A percentile compares a stretch with the other conserved stretches of the same genome.
Conservation (phyloP, 176 grass and related monocot genomes). For the Calamus simplicifolius region DNA sequence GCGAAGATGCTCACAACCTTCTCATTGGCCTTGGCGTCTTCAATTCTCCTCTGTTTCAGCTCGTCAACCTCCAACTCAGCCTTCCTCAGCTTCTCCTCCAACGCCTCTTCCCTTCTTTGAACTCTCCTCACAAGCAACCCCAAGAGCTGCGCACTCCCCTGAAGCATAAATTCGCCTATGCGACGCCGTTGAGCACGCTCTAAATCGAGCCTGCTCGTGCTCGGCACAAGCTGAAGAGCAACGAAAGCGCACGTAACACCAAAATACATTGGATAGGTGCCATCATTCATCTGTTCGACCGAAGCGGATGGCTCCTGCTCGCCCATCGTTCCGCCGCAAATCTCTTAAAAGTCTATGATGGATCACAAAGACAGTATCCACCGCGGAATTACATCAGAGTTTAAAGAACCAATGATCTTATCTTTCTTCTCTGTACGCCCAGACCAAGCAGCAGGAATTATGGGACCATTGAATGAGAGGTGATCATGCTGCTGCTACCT, state of each 20-base stretch:
- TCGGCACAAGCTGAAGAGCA: conserved; percentile 26
- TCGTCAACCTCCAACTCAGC: conserved; percentile 32
- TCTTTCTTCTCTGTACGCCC: too few species aligned
- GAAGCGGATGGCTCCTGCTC: not conserved
- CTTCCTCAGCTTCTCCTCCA: conserved; percentile 33
- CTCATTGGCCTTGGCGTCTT: conserved; percentile 81
- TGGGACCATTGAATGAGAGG: not conserved
- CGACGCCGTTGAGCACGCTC: conserved; percentile 33
- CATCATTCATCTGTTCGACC: too few species aligned
- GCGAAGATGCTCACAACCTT: conserved; percentile 74
- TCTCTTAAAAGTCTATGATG: not conserved
- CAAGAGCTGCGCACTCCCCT: conserved; percentile 27
- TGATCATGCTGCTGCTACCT: too few species aligned
- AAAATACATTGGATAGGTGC: conserved; percentile 19
- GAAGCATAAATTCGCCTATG: conserved; percentile 16
- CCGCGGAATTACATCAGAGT: too few species aligned
- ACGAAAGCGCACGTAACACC: conserved; percentile 60
- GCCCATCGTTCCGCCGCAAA: not conserved
- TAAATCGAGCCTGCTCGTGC: conserved; percentile 15
- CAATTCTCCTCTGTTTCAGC: conserved; percentile 35
- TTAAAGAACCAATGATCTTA: too few species aligned
- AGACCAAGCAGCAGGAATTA: not conserved
- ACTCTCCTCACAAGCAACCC: conserved; percentile 22
- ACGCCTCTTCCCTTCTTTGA: not conserved
- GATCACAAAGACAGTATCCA: not conserved